Base-by-base conservation (phyloP, 2,329 filamentous ascomycete species). In the Cadophora gregata region DNA sequence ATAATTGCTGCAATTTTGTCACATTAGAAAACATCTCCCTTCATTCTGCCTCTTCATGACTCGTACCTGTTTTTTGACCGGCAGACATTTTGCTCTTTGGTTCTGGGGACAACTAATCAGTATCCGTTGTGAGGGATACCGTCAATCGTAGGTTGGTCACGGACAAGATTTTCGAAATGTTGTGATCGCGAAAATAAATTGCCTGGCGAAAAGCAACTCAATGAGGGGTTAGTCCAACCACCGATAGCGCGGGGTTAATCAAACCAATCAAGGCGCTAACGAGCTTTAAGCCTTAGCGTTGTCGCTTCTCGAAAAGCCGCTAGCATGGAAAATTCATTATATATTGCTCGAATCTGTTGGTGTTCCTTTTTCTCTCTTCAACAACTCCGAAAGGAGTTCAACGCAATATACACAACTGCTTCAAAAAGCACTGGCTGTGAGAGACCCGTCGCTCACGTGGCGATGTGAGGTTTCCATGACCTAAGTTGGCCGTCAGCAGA, bases 1-100 rank as follows among this genome's bases (percentile, higher is more conserved):
- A 99, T 86, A 78, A 99, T 98, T 73, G 96, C 96, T 85, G 21
- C 24, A 47, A 59, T 16, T n/a, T 27, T 25, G 25, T 47, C 50
- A 36, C 31, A 19, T 19, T 14, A 14, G 51, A 38, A 42, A 42
- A 16, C 38, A 16, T 42, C 19, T 42, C 14, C 38, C 14, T 1
- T 1, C 38, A 5, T 16, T 19, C 38, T n/a, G n/a, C 14, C 38
- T 2, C 38, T 16, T 42, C 14, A 8, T 36, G 27, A 33, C 45
- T 47, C 67, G 55, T 61, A 72, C 73, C 73, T 63, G 72, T 74
- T 63, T 73, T 75, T 42, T 67, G 67, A 38, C 53, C 62, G 31
- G 69, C 27, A 59, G 69, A 62, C 69, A 73, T 72, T 51, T 70
- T 73, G 63, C 19, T 51, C 3, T 31, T 29, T 2, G 21, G 24